Evolutionary conservation across 1,284 basidiomycete species (phyloP).

Genomic region (Cryptococcus sp.): DNA sequence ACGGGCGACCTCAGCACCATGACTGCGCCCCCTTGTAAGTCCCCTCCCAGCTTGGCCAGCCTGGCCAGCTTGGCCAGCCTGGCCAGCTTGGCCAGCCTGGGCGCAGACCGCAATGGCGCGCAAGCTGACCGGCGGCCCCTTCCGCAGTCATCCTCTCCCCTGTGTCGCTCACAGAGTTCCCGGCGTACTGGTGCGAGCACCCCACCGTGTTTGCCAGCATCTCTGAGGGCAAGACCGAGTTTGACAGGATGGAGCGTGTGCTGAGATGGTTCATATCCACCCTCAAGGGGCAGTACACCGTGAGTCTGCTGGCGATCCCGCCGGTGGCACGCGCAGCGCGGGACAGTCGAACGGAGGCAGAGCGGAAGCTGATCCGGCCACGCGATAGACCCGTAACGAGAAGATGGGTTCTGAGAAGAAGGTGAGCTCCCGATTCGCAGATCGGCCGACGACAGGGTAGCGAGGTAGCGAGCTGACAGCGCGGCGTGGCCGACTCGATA

Average conservation of each 20-base stretch:
- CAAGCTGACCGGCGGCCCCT: background rate
- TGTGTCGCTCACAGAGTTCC: slow-evolving; percentile 68
- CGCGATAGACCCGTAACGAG: slow-evolving; percentile 68
- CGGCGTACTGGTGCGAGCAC: slow-evolving; percentile 90
- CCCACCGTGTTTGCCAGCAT: slow-evolving; percentile 80
- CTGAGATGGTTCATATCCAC: slow-evolving; percentile 91
- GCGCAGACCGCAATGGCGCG: background rate
- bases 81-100: too few relatives aligned
- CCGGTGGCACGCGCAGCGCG: too few relatives aligned
- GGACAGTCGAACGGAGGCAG: background rate
- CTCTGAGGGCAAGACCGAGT: slow-evolving; percentile 65
- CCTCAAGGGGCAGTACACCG: slow-evolving; percentile 88
- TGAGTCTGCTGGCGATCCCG: slow-evolving; percentile 36
- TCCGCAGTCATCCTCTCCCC: slow-evolving; percentile 74
- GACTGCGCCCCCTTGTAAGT: slow-evolving; percentile 71
- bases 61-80: too few relatives aligned
- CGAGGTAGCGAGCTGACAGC: background rate
- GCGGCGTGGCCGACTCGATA: slow-evolving; percentile 5
- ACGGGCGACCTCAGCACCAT: slow-evolving; percentile 89
- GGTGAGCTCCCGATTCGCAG: slow-evolving; percentile 13
- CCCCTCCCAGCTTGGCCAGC: too few relatives aligned
- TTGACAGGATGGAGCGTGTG: slow-evolving; percentile 70
- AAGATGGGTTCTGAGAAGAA: slow-evolving; percentile 97
- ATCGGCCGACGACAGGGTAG: slow-evolving; percentile 48
- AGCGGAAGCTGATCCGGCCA: too few relatives aligned